Evolutionary conservation across 768 basidiomycete species (phyloP).

Genomic region (Boletus sp.): DNA sequence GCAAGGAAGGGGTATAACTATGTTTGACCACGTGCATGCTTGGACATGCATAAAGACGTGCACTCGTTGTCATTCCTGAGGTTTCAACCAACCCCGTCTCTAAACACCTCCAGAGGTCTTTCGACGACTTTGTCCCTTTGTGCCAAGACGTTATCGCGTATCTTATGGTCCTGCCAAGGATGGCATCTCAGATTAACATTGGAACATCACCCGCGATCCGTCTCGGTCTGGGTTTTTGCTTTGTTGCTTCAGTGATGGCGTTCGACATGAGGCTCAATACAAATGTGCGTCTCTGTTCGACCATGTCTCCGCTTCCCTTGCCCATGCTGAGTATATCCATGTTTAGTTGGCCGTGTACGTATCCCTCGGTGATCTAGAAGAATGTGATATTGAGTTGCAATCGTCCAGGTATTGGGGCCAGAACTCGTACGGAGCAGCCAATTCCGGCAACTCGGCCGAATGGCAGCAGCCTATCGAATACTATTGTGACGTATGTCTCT

Average conservation of each 20-base stretch:
- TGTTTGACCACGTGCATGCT: slow-evolving; percentile 11
- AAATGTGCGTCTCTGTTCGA: slow-evolving; percentile 18
- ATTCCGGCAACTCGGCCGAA: too few relatives aligned
- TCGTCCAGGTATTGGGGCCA: too few relatives aligned
- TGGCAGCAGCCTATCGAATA: too few relatives aligned
- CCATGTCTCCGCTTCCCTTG: too few relatives aligned
- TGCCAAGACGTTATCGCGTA: too few relatives aligned
- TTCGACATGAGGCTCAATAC: slow-evolving; percentile 27
- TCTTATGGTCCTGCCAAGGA: neutral
- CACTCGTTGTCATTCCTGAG: neutral
- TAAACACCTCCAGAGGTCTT: neutral
- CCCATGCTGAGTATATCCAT: too few relatives aligned
- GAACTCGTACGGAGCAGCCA: too few relatives aligned
- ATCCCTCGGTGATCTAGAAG: too few relatives aligned
- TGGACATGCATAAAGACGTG: slow-evolving; percentile 14
- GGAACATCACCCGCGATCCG: slow-evolving; percentile 5
- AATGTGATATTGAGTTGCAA: too few relatives aligned
- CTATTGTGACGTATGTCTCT: too few relatives aligned
- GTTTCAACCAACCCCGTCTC: neutral
- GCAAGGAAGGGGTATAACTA: slow-evolving; percentile 10
- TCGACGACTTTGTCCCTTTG: neutral
- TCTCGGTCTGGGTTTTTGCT: slow-evolving; percentile 13
- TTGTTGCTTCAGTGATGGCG: slow-evolving; percentile 15
- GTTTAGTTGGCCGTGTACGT: too few relatives aligned
- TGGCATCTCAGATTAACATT: slow-evolving; percentile 6